Percentiles rank a stretch among this genome's conserved stretches.
Evolutionary conservation across 2,329 filamentous ascomycete genomes (phyloP).

Genomic region (Fusarium sp.): DNA sequence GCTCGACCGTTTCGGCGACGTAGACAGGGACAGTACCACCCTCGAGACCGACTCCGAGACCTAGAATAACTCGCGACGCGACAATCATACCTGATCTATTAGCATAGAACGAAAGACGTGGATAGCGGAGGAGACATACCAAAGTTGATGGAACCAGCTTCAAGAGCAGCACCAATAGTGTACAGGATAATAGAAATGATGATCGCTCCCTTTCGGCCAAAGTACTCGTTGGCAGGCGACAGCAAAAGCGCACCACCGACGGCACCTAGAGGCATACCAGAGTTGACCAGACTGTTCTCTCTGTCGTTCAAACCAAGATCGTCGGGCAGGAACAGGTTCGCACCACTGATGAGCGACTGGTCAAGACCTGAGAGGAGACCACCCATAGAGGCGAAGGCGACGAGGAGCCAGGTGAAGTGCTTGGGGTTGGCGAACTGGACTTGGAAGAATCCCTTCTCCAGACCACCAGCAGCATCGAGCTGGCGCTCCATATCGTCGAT

Average conservation of each 20-base stretch:
- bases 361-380: conserved; percentile 79
- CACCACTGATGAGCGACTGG: conserved; percentile 78
- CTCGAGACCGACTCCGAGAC: conserved; percentile 77
- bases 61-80: conserved; percentile 74
- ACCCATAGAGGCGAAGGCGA: conserved; percentile 80
- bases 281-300: conserved; percentile 75
- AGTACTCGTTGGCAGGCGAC: conserved; percentile 74
- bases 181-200: conserved; percentile 77
- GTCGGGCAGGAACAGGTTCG: conserved; percentile 73
- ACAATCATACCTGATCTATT: conserved; percentile 70
- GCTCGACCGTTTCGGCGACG: conserved; percentile 78
- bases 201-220: conserved; percentile 76
- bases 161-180: conserved; percentile 75
- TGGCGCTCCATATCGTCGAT: conserved; percentile 58
- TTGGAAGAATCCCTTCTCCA: conserved; percentile 61
- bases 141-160: conserved; percentile 75
- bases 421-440: conserved; percentile 70
- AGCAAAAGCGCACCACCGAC: conserved; percentile 77
- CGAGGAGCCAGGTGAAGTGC: conserved; percentile 74
- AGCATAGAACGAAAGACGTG: accelerated
- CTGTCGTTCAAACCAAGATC: conserved; percentile 67
- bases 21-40: conserved; percentile 81
- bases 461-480: conserved; percentile 51
- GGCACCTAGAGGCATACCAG: conserved; percentile 78
- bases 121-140: conserved; percentile 49